Evolutionary conservation across 352 stramenopile species (phyloP), one percentile per base, ranked within the genome.

Genomic region (Hyaloperonospora brassicae): DNA sequence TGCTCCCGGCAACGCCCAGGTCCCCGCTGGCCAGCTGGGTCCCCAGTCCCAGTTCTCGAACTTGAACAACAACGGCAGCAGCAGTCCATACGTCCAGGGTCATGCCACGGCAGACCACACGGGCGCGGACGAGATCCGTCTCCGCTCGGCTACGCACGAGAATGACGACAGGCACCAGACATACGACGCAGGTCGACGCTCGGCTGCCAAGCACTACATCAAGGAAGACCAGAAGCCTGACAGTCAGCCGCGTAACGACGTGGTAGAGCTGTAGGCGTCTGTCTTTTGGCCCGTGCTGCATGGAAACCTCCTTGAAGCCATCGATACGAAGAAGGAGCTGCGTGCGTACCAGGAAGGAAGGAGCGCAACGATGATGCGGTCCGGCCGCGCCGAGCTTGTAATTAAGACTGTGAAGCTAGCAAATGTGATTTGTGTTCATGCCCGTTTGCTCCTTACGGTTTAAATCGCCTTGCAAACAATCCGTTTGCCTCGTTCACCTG

Each of bases 171-270:
- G 60, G 25, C 58, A 73, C 35, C 62, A 68, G 36, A 66, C 57
- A 13, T 80, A 80, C 58, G 68, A 80, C 50, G 57, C 62, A 7
- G 74, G 50, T 23, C 67, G 67, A 7, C 59, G 50, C 31, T 69
- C 63, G 34, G 70, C 70, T 35, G 57, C 66, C 48, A 81, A 79
- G 52, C 72, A 81, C 60, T 84, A 79, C 71, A 73, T 73, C 22
- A 58, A 57, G 2, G 56, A 84, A 45, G 66, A 79, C 24, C 65
- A 61, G 17, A 64, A 62, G 22, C 66, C 53, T 49, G 69, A 77
- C 52, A 61, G 57, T 44, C 68, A 81, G 50, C 71, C 63, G 38
- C 73, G 73, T 48, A 79, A 84, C 49, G 71, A 84, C 51, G 73
- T 84, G 10, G 67, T 84, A 38, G 73, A 84, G 60, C 69, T 84